Base-by-base conservation (phyloP, 2,329 filamentous ascomycete species). In the Zalaria obscura region DNA sequence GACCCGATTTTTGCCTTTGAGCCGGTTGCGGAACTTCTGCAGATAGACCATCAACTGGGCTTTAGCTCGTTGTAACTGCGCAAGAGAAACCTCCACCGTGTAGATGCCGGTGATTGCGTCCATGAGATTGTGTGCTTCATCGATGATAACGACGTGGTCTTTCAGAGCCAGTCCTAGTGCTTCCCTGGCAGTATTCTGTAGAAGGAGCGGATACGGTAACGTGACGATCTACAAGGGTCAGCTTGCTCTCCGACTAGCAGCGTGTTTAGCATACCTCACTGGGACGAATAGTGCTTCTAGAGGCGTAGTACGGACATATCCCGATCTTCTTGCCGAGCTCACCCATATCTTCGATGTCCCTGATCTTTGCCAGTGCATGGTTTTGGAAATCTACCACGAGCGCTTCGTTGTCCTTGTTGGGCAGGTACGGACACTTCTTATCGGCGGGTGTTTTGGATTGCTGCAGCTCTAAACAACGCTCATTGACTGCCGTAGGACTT, bases 71-170 rank as follows among this genome's bases (percentile, higher is more conserved):
- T 75, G 75, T 11, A 96, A 66, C 47, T 95, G 87, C 26, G 66
- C 66, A 3, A 93, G 65, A 2, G 75, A 76, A 18, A 96, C 72
- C 31, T 83, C 76, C 0, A 85, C 76, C 0, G 88, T 88, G 57
- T 95, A 79, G 29, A 94, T 91, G 36, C 79, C 81, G 10, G 85
- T 76, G 36, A 98, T 85, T 0, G 89, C 87, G 58, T 95, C 88
- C 81, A 95, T 94, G 40, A 98, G 75, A 55, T 98, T 98, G 58
- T 98, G 91, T 0, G 91, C 91, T 65, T 98, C 91, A 51, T 98
- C 91, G 38, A 98, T 84, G 26, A 98, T 83, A n/a, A 98, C 78
- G 0, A 98, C 70, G 54, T 93, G 91, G 4, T 79, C 78, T 52
- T 93, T 87, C 5, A 98, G 63, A 25, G 82, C 89, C 35, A 98